Evolutionary conservation across 768 basidiomycete genomes (phyloP).

Genomic region (Cyathus striatus): DNA sequence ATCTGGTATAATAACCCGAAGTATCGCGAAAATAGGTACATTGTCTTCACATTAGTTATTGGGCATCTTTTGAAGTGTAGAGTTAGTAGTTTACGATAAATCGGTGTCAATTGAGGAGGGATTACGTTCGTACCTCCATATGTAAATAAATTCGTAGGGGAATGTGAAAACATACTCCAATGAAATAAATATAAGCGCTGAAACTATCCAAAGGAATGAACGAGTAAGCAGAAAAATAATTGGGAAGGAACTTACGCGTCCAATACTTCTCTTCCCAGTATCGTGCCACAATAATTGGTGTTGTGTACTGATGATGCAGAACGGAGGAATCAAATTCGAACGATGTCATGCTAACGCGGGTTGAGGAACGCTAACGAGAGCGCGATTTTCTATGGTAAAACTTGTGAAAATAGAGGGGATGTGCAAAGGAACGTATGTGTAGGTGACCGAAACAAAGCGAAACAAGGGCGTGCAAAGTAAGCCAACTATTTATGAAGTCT

Average conservation of each 20-base stretch:
- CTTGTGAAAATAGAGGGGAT: background rate
- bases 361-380: background rate
- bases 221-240: background rate
- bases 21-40: slow-evolving; percentile 1
- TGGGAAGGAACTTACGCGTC: background rate
- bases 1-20: background rate
- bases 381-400: background rate
- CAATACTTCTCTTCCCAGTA: background rate
- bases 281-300: background rate
- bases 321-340: background rate
- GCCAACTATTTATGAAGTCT: too few species aligned
- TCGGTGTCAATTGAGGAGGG: background rate
- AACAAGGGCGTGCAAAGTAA: too few species aligned
- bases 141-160: background rate
- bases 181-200: background rate
- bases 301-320: too few species aligned
- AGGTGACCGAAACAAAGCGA: background rate
- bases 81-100: background rate
- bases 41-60: background rate
- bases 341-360: background rate
- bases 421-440: background rate
- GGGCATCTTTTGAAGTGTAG: background rate
- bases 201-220: background rate
- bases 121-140: slow-evolving; percentile 3
- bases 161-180: background rate